Conservation (phyloP, 441 rosid genomes). For the Euphorbia celastroides region DNA sequence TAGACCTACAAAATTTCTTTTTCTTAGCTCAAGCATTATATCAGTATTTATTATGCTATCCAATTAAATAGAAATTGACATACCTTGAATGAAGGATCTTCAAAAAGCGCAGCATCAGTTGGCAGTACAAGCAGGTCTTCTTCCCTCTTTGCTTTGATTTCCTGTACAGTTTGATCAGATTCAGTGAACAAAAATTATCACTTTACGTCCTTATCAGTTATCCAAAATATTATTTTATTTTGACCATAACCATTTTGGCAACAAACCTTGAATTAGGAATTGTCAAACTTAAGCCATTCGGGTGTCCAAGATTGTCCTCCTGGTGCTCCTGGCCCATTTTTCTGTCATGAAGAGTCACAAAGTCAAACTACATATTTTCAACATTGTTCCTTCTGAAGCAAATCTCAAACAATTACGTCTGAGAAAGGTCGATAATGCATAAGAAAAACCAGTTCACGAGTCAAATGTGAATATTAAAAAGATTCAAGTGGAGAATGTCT, state of each 20-base stretch:
- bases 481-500: background rate
- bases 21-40: constrained; percentile 18
- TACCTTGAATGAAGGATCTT: constrained; percentile 91
- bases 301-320: constrained; percentile 98
- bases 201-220: background rate
- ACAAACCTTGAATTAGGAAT: constrained; percentile 90
- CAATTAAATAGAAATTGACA: constrained; percentile 7
- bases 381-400: background rate
- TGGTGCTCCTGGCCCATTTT: constrained; percentile 92
- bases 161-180: constrained; percentile 37
- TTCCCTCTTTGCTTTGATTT: constrained; percentile 65
- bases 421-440: background rate
- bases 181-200: constrained; percentile 13
- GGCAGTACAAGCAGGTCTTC: constrained; percentile 85
- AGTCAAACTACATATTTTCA: background rate
- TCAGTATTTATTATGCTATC: background rate
- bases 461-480: background rate
- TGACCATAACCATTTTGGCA: constrained; percentile 7
- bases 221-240: background rate
- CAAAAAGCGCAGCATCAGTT: constrained; percentile 87
- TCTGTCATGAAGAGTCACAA: constrained; percentile 37
- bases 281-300: constrained; percentile 91
- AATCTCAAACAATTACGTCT: background rate
- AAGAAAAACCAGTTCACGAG: background rate
- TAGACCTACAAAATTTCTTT: constrained; percentile 44